Base-by-base conservation (phyloP, 805 yeast species). In the Metschnikowia amazonensis region DNA sequence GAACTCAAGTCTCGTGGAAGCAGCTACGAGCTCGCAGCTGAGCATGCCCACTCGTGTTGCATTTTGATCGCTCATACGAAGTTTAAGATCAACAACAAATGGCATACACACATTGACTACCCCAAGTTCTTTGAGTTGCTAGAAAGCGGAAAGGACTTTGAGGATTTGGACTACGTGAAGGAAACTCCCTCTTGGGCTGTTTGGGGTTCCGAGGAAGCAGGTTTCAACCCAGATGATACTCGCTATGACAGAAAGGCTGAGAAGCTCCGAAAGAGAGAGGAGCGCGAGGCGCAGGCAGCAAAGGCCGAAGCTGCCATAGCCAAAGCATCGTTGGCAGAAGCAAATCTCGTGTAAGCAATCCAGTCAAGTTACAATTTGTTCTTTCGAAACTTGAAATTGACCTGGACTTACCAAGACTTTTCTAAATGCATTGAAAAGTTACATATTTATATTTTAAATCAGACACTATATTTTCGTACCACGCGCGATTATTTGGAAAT, bases 11-110 rank as follows among this genome's bases (percentile, higher is more conserved):
- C 71, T 10, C 76, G 95, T 55, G 89, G 89, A 1, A 70, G 84
- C 25, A 75, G 74, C 23, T 89, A 90, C 59, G 95, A 81, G 38
- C 72, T 89, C 47, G 96, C 97, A 9, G 95, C 97, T 0, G 97
- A 90, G 64, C 97, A 89, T 63, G 95, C 96, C 0, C 97, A 89
- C 62, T 85, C 95, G 2, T 90, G 96, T 67, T 90, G 97, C 69
- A 84, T 90, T 16, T 71, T 89, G 53, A 79, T 90, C 56, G 97
- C 95, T 0, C 84, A 84, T 52, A 72, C 71, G 32, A 80, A 81
- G 57, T 89, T 89, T 72, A 72, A 79, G 51, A 81, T 82, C 47
- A 65, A 84, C 59, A 83, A 77, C 28, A 79, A 75, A 53, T 89
- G 97, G 97, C 76, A 80, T 63, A 89, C 97, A 1, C 97, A 89